Evolutionary conservation across 257 asterid species (phyloP), one percentile per base, ranked within the genome.

Genomic region (Scutellaria galericulata): DNA sequence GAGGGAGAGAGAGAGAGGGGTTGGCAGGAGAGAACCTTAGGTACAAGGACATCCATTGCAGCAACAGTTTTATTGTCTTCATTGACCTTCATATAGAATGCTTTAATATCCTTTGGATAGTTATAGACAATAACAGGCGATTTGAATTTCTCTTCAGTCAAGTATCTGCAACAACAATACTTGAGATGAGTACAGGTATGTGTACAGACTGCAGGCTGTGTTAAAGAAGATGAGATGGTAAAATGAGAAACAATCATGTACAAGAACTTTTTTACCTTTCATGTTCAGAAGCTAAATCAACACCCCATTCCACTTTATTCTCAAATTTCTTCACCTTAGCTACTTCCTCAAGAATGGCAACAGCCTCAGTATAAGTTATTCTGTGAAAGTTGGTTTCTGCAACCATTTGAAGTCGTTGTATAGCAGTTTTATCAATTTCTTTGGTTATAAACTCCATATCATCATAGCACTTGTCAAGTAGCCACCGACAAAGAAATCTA

Each of bases 1-100:
- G 60, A 35, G 72, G 18, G n/a, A 42, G 57, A 37, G 31, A 13
- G 42, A 9, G 59, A 27, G 22, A 22, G 12, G 45, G 31, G 65
- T 4, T n/a, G 14, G 9, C 8, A 8, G 13, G 51, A 69, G 51
- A 69, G 9, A 60, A 92, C 99, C 93, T 90, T 95, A 7, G 99
- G 99, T 65, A 95, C 99, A 71, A 95, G 99, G 70, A 92, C 95
- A 74, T 95, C 99, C 99, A 95, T 95, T 27, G 99, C 99, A 56
- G 99, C 99, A 80, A 95, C 99, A 50, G 98, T 95, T 85, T 84
- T 86, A 10, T 88, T 74, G 80, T 95, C 99, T 51, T 90, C 97
- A 56, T 95, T 95, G 79, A 95, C 88, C 88, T 95, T 95, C 99
- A 95, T 95, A 83, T 95, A 92, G 77, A 90, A 92, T 48, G 99